Conservation (phyloP, 2,329 filamentous ascomycete genomes). For the Exophiala viscosa region DNA sequence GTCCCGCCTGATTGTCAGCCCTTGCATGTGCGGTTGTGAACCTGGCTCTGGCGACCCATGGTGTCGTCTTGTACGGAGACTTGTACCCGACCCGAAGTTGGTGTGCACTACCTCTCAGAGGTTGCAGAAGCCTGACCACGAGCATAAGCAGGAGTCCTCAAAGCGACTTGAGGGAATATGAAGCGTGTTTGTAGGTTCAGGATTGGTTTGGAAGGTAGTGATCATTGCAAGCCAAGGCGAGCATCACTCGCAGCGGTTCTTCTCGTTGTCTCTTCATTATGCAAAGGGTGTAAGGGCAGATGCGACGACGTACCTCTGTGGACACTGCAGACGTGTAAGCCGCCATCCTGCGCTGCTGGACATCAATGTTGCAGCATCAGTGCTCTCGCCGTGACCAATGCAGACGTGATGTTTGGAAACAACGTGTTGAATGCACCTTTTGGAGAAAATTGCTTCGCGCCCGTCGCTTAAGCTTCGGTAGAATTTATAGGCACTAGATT, state of each 20-base stretch:
- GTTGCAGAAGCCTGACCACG: not conserved
- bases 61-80: not conserved
- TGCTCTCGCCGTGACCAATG: too few species aligned
- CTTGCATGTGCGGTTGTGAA: constrained; percentile 2
- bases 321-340: constrained; percentile 18
- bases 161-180: not conserved
- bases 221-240: constrained; percentile 48
- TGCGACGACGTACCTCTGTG: constrained; percentile 34
- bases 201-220: constrained; percentile 24
- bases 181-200: constrained; percentile 7
- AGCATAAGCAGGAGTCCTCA: not conserved
- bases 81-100: not conserved
- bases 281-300: constrained; percentile 7
- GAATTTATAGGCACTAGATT: not conserved
- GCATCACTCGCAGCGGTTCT: constrained; percentile 70
- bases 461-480: constrained; percentile 31
- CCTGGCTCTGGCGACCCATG: constrained; percentile 2
- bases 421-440: constrained; percentile 4
- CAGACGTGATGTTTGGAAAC: not conserved
- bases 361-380: constrained; percentile 35
- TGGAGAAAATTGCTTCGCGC: not conserved
- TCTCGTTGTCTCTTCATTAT: constrained; percentile 45
- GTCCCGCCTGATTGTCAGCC: too few species aligned
- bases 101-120: not conserved
- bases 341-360: constrained; percentile 37